Base-by-base conservation (phyloP, 108 stramenopile genomes). In the Epithemia pelagica region DNA sequence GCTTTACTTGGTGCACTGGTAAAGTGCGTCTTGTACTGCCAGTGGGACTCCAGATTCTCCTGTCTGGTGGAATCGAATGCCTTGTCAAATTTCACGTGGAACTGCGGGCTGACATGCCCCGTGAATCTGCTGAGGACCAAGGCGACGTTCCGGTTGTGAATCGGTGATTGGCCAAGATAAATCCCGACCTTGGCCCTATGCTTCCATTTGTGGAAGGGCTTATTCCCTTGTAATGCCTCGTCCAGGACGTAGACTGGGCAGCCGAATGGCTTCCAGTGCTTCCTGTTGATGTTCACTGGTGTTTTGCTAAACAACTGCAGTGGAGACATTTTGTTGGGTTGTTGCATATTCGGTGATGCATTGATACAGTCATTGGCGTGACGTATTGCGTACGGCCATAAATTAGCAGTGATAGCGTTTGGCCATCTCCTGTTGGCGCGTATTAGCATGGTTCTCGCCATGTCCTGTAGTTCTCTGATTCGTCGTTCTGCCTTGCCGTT, bases 311-410 rank as follows among this genome's bases (percentile, higher is more conserved):
- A 57, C 5, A 46, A 58, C 46, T 62, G 27, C 10, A 59, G 10
- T 20, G 71, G 71, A 1, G 65, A 62, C 15, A 18, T 27, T 0
- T 57, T 46, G 18, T 74, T 61, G 2, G 46, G 0, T 18, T 23
- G 0, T 21, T 52, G 24, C 1, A 65, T 55, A 0, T 56, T 0
- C 18, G 54, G 33, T 19, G 54, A 58, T n/a, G 29, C 1, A 59
- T 80, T 72, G 27, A 23, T 32, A 0, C 63, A 20, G 30, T 64
- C 65, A 31, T 69, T 69, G 18, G 70, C 66, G 32, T 56, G 26
- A 30, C 74, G 32, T 18, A 74, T 46, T 29, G 70, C 78, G 55
- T 67, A 71, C 32, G 78, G 74, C 78, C 78, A 79, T 28, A 79
- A 33, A 27, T 71, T 8, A 3, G 65, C 10, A 22, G 29, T 32